Evolutionary conservation across 225 moss, liverwort and hornwort species (phyloP), one percentile per base, ranked within the genome.

Genomic region (Thuidium tamariscinum): DNA sequence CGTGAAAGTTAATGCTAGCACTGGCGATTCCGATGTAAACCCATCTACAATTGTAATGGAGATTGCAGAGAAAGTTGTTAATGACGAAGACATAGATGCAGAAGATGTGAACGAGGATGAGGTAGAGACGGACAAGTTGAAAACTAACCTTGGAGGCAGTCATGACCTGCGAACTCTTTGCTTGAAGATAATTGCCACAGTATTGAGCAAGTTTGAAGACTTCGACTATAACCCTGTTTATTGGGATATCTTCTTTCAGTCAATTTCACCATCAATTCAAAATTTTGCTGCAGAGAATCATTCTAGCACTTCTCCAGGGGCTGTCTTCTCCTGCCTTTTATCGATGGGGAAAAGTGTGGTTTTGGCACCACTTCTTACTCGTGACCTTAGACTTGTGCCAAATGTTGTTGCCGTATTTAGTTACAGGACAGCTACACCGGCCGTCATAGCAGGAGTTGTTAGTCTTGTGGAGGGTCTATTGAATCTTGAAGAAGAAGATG

Each of bases 231-330:
- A 90, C 83, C 86, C 93, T 79, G 66, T 89, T 37, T 95, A 91
- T 77, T 99, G 99, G 99, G 95, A 96, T 77, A 99, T 95, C 70
- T 95, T 99, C 82, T 97, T 99, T 89, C 74, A 77, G 36, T 87
- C 92, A 74, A 91, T 95, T 48, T 87, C 90, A 74, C 94, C 90
- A 18, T 95, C 97, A 25, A 83, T 99, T 32, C 62, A 75, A 60
- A 92, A 90, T 62, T 97, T 99, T 68, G 91, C 94, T 85, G 89
- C 88, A 48, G 97, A 97, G 81, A 96, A 97, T 86, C 94, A 94
- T 81, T 89, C 89, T 25, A 92, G 92, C 82, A 87, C 79, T 80
- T 80, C 91, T 49, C 96, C 97, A 55, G 92, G 95, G 72, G 93
- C 99, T 74, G 90, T 99, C 32, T 89, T 96, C 90, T 91, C 95